Percentiles rank a stretch among this genome's conserved stretches.
These are phyloP conservation scores for Aureobasidium zeae DNA, from an alignment of 2,329 filamentous ascomycete species.

Conservation along the genomic window DNA sequence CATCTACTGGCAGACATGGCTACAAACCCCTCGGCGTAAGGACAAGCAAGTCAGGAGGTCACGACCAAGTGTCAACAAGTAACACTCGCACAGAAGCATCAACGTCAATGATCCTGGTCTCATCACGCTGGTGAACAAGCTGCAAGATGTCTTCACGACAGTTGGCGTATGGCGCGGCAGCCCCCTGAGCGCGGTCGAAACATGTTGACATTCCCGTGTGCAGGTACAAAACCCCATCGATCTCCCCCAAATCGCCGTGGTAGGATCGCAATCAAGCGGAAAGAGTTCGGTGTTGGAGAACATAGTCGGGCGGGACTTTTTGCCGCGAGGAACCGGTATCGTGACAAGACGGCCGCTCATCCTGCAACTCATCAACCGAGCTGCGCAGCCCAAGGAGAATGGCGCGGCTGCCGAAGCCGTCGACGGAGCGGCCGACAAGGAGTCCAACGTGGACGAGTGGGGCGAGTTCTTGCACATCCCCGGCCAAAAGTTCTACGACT, in stretches of 20 bases:
- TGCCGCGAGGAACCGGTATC: slow-evolving; percentile 95
- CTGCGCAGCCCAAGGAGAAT: slow-evolving; percentile 55
- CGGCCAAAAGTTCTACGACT: slow-evolving; percentile 95
- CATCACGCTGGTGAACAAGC: slow-evolving; percentile 88
- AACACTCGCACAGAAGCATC: slow-evolving; percentile 44
- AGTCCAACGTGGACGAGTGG: slow-evolving; percentile 91
- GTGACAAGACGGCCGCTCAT: slow-evolving; percentile 93
- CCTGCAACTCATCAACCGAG: slow-evolving; percentile 92
- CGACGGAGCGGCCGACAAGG: slow-evolving; percentile 60
- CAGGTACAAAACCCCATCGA: slow-evolving; percentile 98
- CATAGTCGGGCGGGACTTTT: slow-evolving; percentile 94
- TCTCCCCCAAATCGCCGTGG: slow-evolving; percentile 93
- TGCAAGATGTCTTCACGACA: slow-evolving; percentile 98
- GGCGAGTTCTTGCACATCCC: slow-evolving; percentile 98
- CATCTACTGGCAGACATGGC: slow-evolving; percentile 16
- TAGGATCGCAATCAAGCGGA: slow-evolving; percentile 96
- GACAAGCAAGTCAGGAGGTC: slow-evolving; percentile 2
- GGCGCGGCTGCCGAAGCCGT: slow-evolving; percentile 56
- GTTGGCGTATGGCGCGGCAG: slow-evolving; percentile 58
- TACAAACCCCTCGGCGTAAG: slow-evolving; percentile 17
- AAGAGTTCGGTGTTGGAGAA: slow-evolving; percentile 99
- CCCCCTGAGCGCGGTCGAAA: background rate
- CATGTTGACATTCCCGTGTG: slow-evolving; percentile 20
- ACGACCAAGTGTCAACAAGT: background rate
- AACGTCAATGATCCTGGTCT: slow-evolving; percentile 63